Conservation (phyloP, 495 filamentous ascomycete genomes). For the Copromyces sp. region DNA sequence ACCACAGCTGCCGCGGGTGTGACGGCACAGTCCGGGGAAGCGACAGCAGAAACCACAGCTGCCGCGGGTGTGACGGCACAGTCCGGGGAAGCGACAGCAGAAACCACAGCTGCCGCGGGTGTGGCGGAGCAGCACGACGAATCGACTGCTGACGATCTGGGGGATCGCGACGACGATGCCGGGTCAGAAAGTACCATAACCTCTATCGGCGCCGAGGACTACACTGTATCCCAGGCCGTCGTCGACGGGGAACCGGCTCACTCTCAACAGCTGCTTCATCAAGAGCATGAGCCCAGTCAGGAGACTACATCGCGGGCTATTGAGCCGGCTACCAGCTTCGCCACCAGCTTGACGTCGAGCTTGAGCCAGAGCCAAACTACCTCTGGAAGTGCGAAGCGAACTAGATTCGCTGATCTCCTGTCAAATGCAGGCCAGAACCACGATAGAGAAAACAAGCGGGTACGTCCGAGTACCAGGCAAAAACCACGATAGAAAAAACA, state of each 20-base stretch:
- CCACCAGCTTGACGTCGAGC: constrained; percentile 4
- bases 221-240: background rate
- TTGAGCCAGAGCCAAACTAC: background rate
- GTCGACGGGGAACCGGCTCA: constrained; percentile 3
- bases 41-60: too few species aligned
- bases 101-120: constrained; percentile 1
- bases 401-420: too few species aligned
- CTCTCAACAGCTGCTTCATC: background rate
- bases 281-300: constrained; percentile 3
- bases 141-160: too few species aligned
- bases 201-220: background rate
- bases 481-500: too few species aligned
- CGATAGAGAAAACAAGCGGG: too few species aligned
- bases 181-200: background rate
- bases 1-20: too few species aligned
- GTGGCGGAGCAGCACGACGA: background rate
- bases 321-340: constrained; percentile 2
- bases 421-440: too few species aligned
- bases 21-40: too few species aligned
- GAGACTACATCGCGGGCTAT: background rate
- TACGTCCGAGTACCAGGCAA: too few species aligned
- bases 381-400: too few species aligned
- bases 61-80: too few species aligned
- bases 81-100: background rate
- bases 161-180: constrained; percentile 3